A percentile compares a stretch with the other conserved stretches of the same genome.
Conservation (phyloP, 2,329 filamentous ascomycete species). For the Sphaerulina musiva region DNA sequence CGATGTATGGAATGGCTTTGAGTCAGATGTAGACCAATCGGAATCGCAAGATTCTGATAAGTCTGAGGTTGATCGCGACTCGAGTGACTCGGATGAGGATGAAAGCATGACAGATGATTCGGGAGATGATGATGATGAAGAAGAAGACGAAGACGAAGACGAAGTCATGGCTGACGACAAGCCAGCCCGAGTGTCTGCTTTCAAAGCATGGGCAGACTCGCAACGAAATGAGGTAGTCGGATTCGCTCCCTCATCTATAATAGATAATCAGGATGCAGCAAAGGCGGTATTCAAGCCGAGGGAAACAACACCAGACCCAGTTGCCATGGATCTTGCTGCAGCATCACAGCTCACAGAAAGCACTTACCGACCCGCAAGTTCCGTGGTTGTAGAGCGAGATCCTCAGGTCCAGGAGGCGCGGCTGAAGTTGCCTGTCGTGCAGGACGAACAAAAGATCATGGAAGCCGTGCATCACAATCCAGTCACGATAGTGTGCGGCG, state of each 20-base stretch:
- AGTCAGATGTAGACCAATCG: constrained; percentile 2
- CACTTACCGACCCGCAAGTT: constrained; percentile 63
- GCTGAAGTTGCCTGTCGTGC: constrained; percentile 77
- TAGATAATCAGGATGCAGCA: constrained; percentile 24
- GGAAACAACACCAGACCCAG: constrained; percentile 61
- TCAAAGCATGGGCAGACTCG: constrained; percentile 87
- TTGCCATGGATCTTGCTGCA: constrained; percentile 58
- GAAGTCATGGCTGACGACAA: constrained; percentile 27
- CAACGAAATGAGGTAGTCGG: constrained; percentile 80
- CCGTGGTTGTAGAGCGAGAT: constrained; percentile 62
- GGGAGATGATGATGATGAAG: constrained; percentile 14
- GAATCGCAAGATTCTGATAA: background rate
- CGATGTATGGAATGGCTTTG: constrained; percentile 13
- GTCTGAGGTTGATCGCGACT: background rate
- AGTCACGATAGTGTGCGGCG: constrained; percentile 84
- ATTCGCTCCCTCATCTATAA: constrained; percentile 49
- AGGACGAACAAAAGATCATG: constrained; percentile 96
- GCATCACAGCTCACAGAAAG: constrained; percentile 45
- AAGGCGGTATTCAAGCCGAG: constrained; percentile 62
- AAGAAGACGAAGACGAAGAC: background rate
- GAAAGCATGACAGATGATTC: constrained; percentile 31
- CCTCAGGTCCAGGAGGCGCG: constrained; percentile 71
- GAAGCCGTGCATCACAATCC: constrained; percentile 91
- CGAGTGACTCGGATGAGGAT: background rate
- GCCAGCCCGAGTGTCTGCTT: constrained; percentile 55